Percentiles rank a stretch among this genome's conserved stretches.
These are phyloP conservation scores for Leccinum uliginosum DNA, from an alignment of 768 basidiomycete species.

Conservation along the genomic window DNA sequence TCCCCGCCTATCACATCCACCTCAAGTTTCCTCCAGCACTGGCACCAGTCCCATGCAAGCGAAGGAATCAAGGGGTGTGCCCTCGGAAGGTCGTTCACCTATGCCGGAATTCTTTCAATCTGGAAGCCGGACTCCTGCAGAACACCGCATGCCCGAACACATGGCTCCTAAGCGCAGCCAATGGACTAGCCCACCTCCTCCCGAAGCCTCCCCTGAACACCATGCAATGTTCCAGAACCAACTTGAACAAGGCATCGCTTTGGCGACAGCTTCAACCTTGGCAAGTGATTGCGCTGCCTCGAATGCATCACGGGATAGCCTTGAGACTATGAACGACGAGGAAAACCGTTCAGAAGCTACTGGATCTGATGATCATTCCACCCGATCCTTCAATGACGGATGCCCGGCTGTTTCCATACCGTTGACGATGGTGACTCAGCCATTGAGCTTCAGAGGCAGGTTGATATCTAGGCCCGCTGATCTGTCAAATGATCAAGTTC, in stretches of 20 bases:
- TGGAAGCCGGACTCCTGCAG: slow-evolving; percentile 29
- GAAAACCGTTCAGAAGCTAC: slow-evolving; percentile 54
- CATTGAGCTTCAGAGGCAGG: slow-evolving; percentile 25
- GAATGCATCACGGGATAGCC: slow-evolving; percentile 56
- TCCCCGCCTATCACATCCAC: slow-evolving; percentile 47
- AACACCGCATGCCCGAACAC: slow-evolving; percentile 50
- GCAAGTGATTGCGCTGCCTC: slow-evolving; percentile 51
- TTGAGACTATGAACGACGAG: slow-evolving; percentile 62
- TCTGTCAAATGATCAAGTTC: slow-evolving; percentile 1
- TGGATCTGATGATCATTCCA: slow-evolving; percentile 69
- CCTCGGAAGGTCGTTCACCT: slow-evolving; percentile 50
- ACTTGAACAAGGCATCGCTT: slow-evolving; percentile 58
- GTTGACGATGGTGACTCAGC: slow-evolving; percentile 4
- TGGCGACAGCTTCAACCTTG: slow-evolving; percentile 62
- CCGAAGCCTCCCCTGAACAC: slow-evolving; percentile 64
- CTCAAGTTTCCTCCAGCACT: slow-evolving; percentile 68
- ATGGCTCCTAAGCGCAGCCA: slow-evolving; percentile 79
- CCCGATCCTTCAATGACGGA: slow-evolving; percentile 60
- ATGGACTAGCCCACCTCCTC: slow-evolving; percentile 84
- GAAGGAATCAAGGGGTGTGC: slow-evolving; percentile 43
- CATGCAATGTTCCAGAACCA: slow-evolving; percentile 65
- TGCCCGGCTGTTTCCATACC: slow-evolving; percentile 21
- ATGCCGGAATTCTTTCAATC: slow-evolving; percentile 45
- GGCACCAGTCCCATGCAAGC: slow-evolving; percentile 58
- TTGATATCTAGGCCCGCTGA: slow-evolving; percentile 14